These are phyloP conservation scores for Scedosporium boydii DNA, from an alignment of 2,329 filamentous ascomycete genomes.

Conservation along the genomic window DNA sequence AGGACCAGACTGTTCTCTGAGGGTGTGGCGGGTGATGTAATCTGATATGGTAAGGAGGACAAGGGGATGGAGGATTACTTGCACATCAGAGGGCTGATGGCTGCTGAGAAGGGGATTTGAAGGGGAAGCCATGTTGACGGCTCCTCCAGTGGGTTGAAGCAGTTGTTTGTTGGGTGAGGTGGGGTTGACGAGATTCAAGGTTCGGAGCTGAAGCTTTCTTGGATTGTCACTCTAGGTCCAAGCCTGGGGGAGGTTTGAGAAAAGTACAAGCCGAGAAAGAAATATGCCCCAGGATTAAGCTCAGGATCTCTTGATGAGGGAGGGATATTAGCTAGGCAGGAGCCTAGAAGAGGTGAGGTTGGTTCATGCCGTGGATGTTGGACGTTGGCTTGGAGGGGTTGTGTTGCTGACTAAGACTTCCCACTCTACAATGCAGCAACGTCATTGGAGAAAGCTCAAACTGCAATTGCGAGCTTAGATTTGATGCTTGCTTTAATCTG, in stretches of 20 bases:
- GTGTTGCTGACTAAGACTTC: neutral
- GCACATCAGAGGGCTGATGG: conserved; percentile 62
- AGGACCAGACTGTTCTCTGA: conserved; percentile 65
- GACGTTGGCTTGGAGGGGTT: neutral
- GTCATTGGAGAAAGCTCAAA: too few relatives aligned
- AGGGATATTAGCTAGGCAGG: neutral
- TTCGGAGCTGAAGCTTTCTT: neutral
- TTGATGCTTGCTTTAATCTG: neutral
- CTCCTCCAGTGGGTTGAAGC: neutral
- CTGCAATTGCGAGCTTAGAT: neutral
- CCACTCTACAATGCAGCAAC: too few relatives aligned
- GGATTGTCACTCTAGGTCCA: neutral
- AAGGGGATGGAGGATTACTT: conserved; percentile 81
- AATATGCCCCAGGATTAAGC: neutral
- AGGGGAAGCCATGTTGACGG: neutral
- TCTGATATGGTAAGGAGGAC: conserved; percentile 95
- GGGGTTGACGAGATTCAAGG: neutral
- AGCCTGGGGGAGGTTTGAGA: neutral
- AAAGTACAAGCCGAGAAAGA: neutral
- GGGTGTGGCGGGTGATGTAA: conserved; percentile 83
- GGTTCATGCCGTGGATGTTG: neutral
- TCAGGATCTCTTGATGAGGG: neutral
- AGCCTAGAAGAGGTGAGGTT: neutral
- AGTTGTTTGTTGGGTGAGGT: neutral
- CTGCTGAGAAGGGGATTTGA: conserved; percentile 49